Conservation (phyloP, 805 yeast genomes). For the Yamadazyma laniorum region DNA sequence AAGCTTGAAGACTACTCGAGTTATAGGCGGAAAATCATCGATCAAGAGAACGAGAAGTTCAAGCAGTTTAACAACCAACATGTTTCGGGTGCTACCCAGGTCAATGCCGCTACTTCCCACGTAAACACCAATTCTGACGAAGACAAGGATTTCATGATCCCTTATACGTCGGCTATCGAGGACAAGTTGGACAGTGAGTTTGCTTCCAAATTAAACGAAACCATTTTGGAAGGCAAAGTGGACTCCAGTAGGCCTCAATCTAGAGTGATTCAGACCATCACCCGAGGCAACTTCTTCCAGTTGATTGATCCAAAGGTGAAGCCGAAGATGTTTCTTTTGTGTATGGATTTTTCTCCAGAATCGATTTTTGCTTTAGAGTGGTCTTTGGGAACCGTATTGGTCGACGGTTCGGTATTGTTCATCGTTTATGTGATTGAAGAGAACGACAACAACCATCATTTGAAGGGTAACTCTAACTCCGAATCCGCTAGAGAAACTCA, state of each 20-base stretch:
- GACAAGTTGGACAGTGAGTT: conserved; percentile 61
- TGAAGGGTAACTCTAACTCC: conserved; percentile 37
- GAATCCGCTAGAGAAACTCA: conserved; percentile 37
- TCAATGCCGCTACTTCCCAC: conserved; percentile 17
- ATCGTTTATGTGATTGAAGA: conserved; percentile 61
- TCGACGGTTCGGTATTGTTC: conserved; percentile 78
- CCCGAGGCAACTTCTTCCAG: conserved; percentile 65
- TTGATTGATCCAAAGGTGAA: conserved; percentile 42
- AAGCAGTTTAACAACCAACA: conserved; percentile 3
- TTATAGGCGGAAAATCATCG: conserved; percentile 58
- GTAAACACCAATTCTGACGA: conserved; percentile 18
- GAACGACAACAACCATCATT: conserved; percentile 40
- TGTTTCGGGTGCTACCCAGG: background rate
- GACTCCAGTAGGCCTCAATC: conserved; percentile 52
- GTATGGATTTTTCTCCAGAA: conserved; percentile 82
- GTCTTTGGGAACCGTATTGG: conserved; percentile 80
- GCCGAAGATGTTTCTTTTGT: conserved; percentile 66
- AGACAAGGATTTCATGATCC: conserved; percentile 43
- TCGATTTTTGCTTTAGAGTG: conserved; percentile 83
- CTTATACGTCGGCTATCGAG: conserved; percentile 67
- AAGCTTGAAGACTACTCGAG: conserved; percentile 57
- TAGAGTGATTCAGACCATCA: conserved; percentile 66
- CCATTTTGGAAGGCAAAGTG: conserved; percentile 53
- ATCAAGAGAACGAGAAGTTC: conserved; percentile 47
- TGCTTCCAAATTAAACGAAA: conserved; percentile 53